Evolutionary conservation across 441 rosid species (phyloP).

Genomic region (Brassica balearica): DNA sequence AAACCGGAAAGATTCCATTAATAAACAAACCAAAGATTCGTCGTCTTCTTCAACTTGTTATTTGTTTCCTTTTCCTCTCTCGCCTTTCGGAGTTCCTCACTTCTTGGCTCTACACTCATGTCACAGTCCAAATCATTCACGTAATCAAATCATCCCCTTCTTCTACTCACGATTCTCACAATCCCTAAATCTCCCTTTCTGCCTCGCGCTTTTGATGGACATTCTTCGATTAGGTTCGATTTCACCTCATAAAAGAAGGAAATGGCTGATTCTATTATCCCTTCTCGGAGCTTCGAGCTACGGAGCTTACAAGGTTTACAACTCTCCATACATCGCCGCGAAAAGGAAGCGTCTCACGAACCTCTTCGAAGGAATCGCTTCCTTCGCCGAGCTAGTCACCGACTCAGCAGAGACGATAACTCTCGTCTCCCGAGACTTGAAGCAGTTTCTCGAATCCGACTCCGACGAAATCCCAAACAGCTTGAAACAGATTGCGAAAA

Average conservation of each 20-base stretch:
- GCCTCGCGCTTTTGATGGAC: slow-evolving; percentile 48
- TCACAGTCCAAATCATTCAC: slow-evolving; percentile 24
- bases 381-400: slow-evolving; percentile 61
- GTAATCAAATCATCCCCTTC: background rate
- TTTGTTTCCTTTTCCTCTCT: slow-evolving; percentile 3
- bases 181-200: background rate
- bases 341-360: slow-evolving; percentile 55
- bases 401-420: slow-evolving; percentile 61
- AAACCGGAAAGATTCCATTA: slow-evolving; percentile 23
- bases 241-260: slow-evolving; percentile 50
- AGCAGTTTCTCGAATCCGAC: background rate
- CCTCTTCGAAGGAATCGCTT: slow-evolving; percentile 56
- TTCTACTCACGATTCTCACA: background rate
- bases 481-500: background rate
- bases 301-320: slow-evolving; percentile 59
- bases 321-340: slow-evolving; percentile 50
- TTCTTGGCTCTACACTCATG: slow-evolving; percentile 13
- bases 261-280: slow-evolving; percentile 54
- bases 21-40: background rate
- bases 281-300: slow-evolving; percentile 57
- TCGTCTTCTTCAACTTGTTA: slow-evolving; percentile 18
- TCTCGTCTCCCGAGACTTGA: background rate
- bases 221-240: slow-evolving; percentile 36
- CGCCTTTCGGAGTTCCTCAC: background rate
- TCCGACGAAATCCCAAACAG: background rate